Conservation (phyloP, 1,284 basidiomycete genomes). For the Tilletia horrida region DNA sequence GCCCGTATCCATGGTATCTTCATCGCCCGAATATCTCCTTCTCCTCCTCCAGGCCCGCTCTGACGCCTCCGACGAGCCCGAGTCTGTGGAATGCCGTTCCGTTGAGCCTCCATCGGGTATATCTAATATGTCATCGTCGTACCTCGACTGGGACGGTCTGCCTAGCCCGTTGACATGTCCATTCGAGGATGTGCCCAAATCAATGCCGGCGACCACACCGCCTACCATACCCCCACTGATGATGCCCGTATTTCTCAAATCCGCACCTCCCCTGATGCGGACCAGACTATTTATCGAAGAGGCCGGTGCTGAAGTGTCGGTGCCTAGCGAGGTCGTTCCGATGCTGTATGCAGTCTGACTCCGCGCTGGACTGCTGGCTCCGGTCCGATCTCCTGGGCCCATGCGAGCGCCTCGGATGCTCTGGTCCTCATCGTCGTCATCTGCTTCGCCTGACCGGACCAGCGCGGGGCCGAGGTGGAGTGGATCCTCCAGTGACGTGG, state of each 20-base stretch:
- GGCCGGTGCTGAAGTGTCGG: slow-evolving; percentile 2
- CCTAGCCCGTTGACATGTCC: no score
- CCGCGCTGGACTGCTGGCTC: slow-evolving; percentile 2
- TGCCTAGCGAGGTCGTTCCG: slow-evolving; percentile 7
- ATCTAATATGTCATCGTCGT: not conserved
- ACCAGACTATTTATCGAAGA: slow-evolving; percentile 14
- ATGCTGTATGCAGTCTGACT: slow-evolving; percentile 11
- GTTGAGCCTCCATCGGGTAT: not conserved
- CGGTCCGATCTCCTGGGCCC: not conserved
- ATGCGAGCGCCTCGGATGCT: not conserved
- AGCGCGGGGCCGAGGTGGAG: not conserved
- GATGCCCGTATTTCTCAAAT: not conserved
- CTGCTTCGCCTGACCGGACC: not conserved
- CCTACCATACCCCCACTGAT: not conserved
- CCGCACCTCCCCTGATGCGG: not conserved
- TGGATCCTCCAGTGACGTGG: not conserved
- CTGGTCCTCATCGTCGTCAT: not conserved
- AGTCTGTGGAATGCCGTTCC: slow-evolving; percentile 10
- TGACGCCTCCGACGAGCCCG: not conserved
- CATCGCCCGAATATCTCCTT: slow-evolving; percentile 14
- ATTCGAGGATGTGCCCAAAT: no score
- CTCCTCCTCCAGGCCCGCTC: slow-evolving; percentile 13
- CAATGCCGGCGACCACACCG: not conserved
- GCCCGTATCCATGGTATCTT: slow-evolving; percentile 36
- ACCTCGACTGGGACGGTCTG: no score